These are phyloP conservation scores for Harrya chromipes DNA, from an alignment of 768 basidiomycete genomes.

Conservation along the genomic window DNA sequence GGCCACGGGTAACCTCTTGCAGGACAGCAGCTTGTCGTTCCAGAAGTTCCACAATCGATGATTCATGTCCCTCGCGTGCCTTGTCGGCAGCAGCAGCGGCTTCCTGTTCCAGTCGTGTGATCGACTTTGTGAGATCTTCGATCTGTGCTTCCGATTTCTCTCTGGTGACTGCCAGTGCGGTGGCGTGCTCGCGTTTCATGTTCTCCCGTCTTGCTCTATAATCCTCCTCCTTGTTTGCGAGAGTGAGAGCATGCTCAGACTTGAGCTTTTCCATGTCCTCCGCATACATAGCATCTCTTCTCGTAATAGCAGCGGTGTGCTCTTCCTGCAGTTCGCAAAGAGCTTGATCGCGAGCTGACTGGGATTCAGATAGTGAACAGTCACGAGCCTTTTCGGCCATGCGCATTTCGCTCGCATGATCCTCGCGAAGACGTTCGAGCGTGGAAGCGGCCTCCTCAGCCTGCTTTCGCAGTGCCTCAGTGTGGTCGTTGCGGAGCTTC, in stretches of 20 bases:
- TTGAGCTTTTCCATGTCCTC: slow-evolving; percentile 67
- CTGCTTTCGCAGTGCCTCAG: slow-evolving; percentile 59
- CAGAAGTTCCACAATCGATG: slow-evolving; percentile 43
- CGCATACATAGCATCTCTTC: slow-evolving; percentile 61
- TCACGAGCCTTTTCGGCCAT: slow-evolving; percentile 74
- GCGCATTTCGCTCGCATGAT: slow-evolving; percentile 71
- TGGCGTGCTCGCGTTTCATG: slow-evolving; percentile 36
- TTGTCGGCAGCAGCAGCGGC: slow-evolving; percentile 34
- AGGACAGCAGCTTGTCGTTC: slow-evolving; percentile 56
- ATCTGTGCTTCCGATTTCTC: slow-evolving; percentile 43
- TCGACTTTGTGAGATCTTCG: slow-evolving; percentile 58
- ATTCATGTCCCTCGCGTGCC: slow-evolving; percentile 47
- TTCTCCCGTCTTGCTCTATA: slow-evolving; percentile 39
- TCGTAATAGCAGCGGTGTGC: slow-evolving; percentile 59
- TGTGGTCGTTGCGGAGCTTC: slow-evolving; percentile 71
- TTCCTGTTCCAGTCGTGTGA: slow-evolving; percentile 50
- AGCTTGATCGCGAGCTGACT: slow-evolving; percentile 60
- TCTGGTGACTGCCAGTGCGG: slow-evolving; percentile 28
- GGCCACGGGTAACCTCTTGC: slow-evolving; percentile 51
- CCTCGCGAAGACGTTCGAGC: slow-evolving; percentile 70
- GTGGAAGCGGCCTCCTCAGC: slow-evolving; percentile 55
- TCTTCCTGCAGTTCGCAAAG: slow-evolving; percentile 70
- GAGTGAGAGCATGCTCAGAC: slow-evolving; percentile 53
- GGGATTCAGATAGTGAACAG: slow-evolving; percentile 70
- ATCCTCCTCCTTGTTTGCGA: slow-evolving; percentile 59